Evolutionary conservation across 441 rosid genomes (phyloP), one percentile per base, ranked within the genome.

Genomic region (Bocquillonia castaneifolia): DNA sequence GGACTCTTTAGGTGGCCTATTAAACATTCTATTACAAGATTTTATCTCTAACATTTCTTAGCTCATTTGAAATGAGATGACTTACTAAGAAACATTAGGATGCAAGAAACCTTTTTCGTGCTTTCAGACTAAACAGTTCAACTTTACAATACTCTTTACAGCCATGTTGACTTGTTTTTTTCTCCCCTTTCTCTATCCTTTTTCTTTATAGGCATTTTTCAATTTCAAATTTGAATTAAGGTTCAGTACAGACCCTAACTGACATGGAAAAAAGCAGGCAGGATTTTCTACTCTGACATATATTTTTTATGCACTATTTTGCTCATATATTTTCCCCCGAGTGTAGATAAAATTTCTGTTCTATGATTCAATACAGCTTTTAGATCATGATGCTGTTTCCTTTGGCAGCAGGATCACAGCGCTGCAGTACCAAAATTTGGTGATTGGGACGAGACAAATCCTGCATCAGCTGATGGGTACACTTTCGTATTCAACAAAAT

Each of bases 381-480:
- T 61, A 42, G 36, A 61, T 15, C 12, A 42, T 61, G 52, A 25
- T 61, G 52, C 15, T 13, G 42, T 70, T 63, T 59, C 71, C 51
- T 22, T 58, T 59, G 42, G 42, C 75, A 90, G 98, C 82, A 81
- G 14, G 92, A 88, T 2, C 59, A 73, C 65, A 84, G 86, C 25
- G 83, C 92, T 14, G 91, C 92, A 59, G 90, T 93, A 64, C 97
- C 98, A 5, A 93, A 83, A 73, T 93, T 93, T 34, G 98, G 98
- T 0, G 97, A 79, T 0, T 92, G 98, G 98, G 97, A 90, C 20
- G 97, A 93, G 81, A 88, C 57, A n/a, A 79, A 93, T 62, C 93
- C 97, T 3, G 79, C 91, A 17, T 81, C 96, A 15, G 95, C 96
- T 15, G 98, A 88, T 67, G 86, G 93, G 28, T 92, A 81, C 65